phyloP scores from a whole-genome alignment of 2,329 filamentous ascomycete species.

The Trichophyton benhamiae region DNA sequence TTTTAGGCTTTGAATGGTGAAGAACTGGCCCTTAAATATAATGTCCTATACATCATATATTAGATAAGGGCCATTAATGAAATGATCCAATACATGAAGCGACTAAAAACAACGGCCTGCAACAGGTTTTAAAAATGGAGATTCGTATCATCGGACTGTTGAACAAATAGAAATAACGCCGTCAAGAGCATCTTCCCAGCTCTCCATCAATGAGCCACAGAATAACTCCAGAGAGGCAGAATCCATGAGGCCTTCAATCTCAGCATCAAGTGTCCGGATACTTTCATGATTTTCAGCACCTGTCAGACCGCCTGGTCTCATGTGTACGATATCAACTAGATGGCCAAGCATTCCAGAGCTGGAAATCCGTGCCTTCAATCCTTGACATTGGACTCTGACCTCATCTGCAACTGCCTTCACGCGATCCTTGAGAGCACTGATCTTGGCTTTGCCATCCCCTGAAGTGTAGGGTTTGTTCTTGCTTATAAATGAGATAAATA shows the following conservation, averaged over 20 bases:
- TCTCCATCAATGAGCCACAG: conserved; percentile 35
- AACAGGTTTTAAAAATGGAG: neutral
- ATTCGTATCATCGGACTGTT: neutral
- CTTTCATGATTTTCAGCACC: neutral
- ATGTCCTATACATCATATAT: neutral
- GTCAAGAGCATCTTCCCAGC: conserved; percentile 36
- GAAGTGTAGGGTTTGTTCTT: conserved; percentile 17
- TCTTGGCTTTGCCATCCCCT: conserved; percentile 22
- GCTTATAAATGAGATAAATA: conserved; percentile 21
- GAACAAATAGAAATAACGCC: conserved; percentile 20
- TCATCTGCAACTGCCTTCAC: conserved; percentile 22
- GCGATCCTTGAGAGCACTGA: conserved; percentile 21
- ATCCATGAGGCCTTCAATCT: conserved; percentile 27
- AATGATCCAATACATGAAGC: neutral
- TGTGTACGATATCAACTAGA: conserved; percentile 27
- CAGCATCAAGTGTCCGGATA: conserved; percentile 17
- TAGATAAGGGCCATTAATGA: neutral
- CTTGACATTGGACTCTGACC: conserved; percentile 25
- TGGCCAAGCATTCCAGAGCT: conserved; percentile 32
- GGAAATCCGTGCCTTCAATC: conserved; percentile 27
- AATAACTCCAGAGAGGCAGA: conserved; percentile 31
- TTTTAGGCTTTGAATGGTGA: neutral
- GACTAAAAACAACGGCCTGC: neutral
- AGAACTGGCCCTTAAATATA: neutral
- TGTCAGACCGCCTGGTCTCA: neutral